Evolutionary conservation across 1,284 basidiomycete genomes (phyloP).

Genomic region (Fomitopsis betulina): DNA sequence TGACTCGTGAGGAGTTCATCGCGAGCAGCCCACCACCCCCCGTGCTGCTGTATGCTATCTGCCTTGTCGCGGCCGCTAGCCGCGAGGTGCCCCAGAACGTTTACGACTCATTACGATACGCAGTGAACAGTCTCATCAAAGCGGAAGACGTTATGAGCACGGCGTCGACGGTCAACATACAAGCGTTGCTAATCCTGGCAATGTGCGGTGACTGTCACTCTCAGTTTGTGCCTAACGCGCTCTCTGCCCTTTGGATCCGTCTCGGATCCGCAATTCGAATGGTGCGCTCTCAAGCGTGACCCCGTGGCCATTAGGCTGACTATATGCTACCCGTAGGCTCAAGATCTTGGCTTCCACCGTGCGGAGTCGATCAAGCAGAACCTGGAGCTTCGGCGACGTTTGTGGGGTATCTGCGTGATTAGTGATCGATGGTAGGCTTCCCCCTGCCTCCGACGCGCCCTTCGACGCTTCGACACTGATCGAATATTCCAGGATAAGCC

Average conservation of each 20-base stretch:
- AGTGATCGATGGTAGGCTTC: constrained; percentile 79
- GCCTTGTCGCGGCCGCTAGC: constrained; percentile 83
- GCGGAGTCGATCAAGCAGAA: constrained; percentile 76
- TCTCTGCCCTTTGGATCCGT: constrained; percentile 76
- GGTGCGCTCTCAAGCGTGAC: constrained; percentile 43
- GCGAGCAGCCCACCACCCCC: constrained; percentile 69
- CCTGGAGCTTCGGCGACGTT: constrained; percentile 77
- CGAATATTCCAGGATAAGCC: constrained; percentile 51
- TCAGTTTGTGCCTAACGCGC: constrained; percentile 69
- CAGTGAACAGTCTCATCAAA: constrained; percentile 84
- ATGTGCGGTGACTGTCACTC: constrained; percentile 81
- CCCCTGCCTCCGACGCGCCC: neutral
- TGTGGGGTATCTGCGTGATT: constrained; percentile 91
- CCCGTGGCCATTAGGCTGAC: neutral
- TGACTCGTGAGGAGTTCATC: constrained; percentile 86
- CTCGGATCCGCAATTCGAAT: constrained; percentile 80
- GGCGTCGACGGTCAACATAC: constrained; percentile 83
- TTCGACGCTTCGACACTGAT: neutral
- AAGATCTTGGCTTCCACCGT: constrained; percentile 89
- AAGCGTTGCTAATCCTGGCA: constrained; percentile 81
- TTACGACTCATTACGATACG: constrained; percentile 80
- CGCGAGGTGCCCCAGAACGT: constrained; percentile 80
- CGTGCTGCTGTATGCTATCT: constrained; percentile 88
- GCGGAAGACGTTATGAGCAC: constrained; percentile 88
- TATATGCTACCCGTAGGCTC: constrained; percentile 52